phyloP scores from a whole-genome alignment of 192 early-diverging fungal species.

The Chytriomyces sp. region DNA sequence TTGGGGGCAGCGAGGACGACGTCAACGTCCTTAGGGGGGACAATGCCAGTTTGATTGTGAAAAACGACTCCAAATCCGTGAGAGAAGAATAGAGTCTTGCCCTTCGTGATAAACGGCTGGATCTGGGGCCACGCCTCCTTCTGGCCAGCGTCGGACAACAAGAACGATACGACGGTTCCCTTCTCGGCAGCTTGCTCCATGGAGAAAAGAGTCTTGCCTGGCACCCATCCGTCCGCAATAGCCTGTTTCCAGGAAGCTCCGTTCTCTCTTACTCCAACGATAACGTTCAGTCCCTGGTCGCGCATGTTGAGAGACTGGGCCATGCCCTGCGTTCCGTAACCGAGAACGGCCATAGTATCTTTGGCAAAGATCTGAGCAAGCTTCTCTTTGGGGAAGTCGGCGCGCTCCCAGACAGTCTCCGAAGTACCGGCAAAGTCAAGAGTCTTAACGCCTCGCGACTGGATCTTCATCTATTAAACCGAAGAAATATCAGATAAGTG shows the following conservation, averaged over 20 bases:
- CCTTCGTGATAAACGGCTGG: constrained; percentile 85
- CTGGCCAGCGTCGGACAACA: constrained; percentile 96
- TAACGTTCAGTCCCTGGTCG: constrained; percentile 96
- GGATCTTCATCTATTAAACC: not conserved
- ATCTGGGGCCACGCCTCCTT: constrained; percentile 86
- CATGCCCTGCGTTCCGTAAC: constrained; percentile 95
- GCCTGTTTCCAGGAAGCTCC: constrained; percentile 90
- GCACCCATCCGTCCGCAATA: constrained; percentile 91
- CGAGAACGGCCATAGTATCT: constrained; percentile 89
- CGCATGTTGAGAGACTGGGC: constrained; percentile 92
- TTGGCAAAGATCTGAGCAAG: constrained; percentile 87
- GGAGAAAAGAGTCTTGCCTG: constrained; percentile 92
- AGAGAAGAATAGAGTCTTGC: constrained; percentile 98
- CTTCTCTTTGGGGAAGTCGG: constrained; percentile 92
- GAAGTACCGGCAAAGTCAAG: constrained; percentile 91
- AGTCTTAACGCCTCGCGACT: constrained; percentile 80
- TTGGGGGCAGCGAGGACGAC: constrained; percentile 97
- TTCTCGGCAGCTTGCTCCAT: constrained; percentile 88
- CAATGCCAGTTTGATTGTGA: constrained; percentile 85
- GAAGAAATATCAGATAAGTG: not conserved
- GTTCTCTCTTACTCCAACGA: constrained; percentile 89
- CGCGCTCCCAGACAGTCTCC: constrained; percentile 92
- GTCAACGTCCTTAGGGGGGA: constrained; percentile 90
- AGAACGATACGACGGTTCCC: constrained; percentile 90
- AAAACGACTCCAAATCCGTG: constrained; percentile 96